Conservation (phyloP, 73 alveolate species). For the Stentor coeruleus region DNA sequence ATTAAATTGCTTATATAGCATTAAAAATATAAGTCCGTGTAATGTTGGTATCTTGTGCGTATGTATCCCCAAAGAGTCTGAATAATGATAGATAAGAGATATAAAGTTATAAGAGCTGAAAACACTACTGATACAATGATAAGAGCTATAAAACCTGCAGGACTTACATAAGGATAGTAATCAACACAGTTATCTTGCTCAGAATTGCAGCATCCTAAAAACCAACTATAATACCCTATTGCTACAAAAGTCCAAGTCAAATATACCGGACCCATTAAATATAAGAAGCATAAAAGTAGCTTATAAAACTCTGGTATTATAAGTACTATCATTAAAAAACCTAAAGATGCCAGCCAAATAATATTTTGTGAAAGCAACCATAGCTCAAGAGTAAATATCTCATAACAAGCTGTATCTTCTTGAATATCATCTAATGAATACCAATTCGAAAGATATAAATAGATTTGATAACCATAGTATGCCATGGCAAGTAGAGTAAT, state of each 20-base stretch:
- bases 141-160: constrained; percentile 14
- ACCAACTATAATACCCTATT: constrained; percentile 9
- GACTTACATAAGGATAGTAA: neutral
- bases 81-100: neutral
- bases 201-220: neutral
- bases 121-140: neutral
- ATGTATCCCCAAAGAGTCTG: neutral
- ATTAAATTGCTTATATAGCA: neutral
- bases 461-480: neutral
- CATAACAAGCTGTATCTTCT: neutral
- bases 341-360: constrained; percentile 5
- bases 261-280: constrained; percentile 10
- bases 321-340: neutral
- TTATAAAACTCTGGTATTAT: neutral
- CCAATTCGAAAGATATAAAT: neutral
- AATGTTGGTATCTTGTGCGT: neutral
- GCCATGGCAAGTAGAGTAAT: neutral
- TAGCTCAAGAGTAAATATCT: neutral
- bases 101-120: neutral
- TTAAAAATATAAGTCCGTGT: neutral
- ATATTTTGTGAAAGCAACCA: neutral
- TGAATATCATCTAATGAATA: constrained; percentile 5
- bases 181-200: constrained; percentile 2
- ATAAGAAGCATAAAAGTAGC: neutral
- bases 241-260: neutral